Conservation (phyloP, 2,329 filamentous ascomycete genomes). For the Tolypocladium paradoxum region DNA sequence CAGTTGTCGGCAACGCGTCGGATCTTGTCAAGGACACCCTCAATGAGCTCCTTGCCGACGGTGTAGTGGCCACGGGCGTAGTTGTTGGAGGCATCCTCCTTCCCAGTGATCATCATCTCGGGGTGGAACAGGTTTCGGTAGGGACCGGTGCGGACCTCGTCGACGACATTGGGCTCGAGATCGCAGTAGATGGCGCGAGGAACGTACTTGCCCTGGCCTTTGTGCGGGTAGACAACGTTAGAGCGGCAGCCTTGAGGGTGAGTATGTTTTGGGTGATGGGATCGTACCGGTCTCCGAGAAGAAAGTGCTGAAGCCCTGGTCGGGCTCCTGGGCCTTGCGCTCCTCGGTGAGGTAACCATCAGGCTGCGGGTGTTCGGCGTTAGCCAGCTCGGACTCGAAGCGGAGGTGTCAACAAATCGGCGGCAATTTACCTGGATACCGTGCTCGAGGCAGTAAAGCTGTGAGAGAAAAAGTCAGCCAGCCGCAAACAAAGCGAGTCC, state of each 20-base stretch:
- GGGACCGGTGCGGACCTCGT: slow-evolving; percentile 94
- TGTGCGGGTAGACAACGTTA: slow-evolving; percentile 8
- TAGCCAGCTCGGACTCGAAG: slow-evolving; percentile 1
- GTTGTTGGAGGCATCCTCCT: slow-evolving; percentile 99
- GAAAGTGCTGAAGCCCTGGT: slow-evolving; percentile 99
- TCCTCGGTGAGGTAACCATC: slow-evolving; percentile 98
- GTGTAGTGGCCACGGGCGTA: slow-evolving; percentile 99
- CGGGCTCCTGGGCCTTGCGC: slow-evolving; percentile 84
- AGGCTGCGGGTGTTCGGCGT: slow-evolving; percentile 46
- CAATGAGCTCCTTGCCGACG: slow-evolving; percentile 98
- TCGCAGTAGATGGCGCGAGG: slow-evolving; percentile 98
- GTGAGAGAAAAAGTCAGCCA: slow-evolving; percentile 18
- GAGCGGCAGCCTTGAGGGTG: background rate
- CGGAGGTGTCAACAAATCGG: slow-evolving; percentile 6
- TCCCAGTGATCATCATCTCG: slow-evolving; percentile 98
- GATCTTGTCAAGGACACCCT: slow-evolving; percentile 95
- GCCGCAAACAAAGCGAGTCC: background rate
- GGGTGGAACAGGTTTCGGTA: slow-evolving; percentile 98
- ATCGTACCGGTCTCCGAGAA: slow-evolving; percentile 94
- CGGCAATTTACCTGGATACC: slow-evolving; percentile 76
- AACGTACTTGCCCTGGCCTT: slow-evolving; percentile 97
- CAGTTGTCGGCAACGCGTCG: slow-evolving; percentile 97
- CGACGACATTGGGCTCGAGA: slow-evolving; percentile 98
- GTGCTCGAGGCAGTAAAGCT: slow-evolving; percentile 99
- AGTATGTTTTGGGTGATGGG: background rate